Percentiles rank a stretch among this genome's conserved stretches.
Evolutionary conservation across 2,329 filamentous ascomycete species (phyloP).

Genomic region (Neopestalotiopsis rosae): DNA sequence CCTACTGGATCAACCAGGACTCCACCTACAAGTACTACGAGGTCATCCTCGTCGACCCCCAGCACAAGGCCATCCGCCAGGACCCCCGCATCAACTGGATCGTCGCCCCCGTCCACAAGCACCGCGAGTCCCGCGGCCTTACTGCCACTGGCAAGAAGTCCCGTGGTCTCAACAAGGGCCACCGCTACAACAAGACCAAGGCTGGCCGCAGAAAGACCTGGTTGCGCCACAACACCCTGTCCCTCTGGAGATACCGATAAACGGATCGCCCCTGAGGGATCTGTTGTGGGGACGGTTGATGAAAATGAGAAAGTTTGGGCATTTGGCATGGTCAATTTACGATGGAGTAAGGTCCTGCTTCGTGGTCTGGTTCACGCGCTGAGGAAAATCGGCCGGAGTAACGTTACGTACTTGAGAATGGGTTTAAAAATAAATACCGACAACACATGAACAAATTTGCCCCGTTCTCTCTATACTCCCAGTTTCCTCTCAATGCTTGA

Average conservation of each 20-base stretch:
- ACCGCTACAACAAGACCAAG: conserved; percentile 98
- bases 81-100: conserved; percentile 99
- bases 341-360: conserved; percentile 36
- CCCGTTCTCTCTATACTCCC: not conserved
- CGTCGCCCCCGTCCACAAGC: conserved; percentile 99
- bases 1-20: conserved; percentile 99
- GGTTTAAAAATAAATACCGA: conserved; percentile 27
- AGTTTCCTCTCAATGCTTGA: not conserved
- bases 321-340: conserved; percentile 32
- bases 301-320: conserved; percentile 28
- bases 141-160: conserved; percentile 99
- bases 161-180: conserved; percentile 98
- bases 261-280: conserved; percentile 23
- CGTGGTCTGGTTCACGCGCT: conserved; percentile 35
- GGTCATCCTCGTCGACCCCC: conserved; percentile 98
- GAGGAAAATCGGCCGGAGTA: conserved; percentile 39
- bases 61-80: conserved; percentile 99
- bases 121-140: conserved; percentile 96
- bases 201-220: conserved; percentile 99
- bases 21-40: conserved; percentile 99
- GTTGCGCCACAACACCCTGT: conserved; percentile 99
- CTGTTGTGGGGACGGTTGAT: conserved; percentile 19
- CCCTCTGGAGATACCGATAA: conserved; percentile 97
- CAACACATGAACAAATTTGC: conserved; percentile 9
- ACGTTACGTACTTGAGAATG: conserved; percentile 37